These are phyloP conservation scores for Pilaira anomala DNA, from an alignment of 192 early-diverging fungal genomes.

Conservation along the genomic window DNA sequence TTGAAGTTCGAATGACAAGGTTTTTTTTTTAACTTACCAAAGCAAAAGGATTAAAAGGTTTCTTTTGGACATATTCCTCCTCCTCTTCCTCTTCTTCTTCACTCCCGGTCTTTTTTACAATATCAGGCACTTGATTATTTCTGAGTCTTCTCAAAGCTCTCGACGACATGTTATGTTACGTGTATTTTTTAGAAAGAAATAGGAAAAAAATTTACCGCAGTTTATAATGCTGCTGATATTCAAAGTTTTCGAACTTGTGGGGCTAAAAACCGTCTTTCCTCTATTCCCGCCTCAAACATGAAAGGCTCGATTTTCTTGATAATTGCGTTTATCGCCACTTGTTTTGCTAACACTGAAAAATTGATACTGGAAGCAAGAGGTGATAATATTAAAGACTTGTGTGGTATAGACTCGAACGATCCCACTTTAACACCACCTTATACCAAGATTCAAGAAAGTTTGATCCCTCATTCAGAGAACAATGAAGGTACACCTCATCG, in stretches of 20 bases:
- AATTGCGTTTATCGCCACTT: background rate
- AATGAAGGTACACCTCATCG: background rate
- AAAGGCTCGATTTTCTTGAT: background rate
- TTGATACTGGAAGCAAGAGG: background rate
- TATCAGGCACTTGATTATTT: slow-evolving; percentile 18
- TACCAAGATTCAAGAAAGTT: background rate
- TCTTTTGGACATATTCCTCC: slow-evolving; percentile 23
- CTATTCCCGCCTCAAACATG: background rate
- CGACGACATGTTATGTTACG: slow-evolving; percentile 27
- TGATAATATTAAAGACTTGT: background rate
- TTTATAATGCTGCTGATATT: too few species aligned
- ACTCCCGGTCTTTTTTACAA: slow-evolving; percentile 18
- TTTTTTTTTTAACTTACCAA: slow-evolving; percentile 44
- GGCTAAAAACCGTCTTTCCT: background rate
- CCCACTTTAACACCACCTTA: background rate
- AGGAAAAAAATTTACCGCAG: slow-evolving; percentile 1
- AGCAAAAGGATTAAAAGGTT: slow-evolving; percentile 54
- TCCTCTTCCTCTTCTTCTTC: slow-evolving; percentile 42
- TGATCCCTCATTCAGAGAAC: background rate
- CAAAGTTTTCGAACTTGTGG: background rate
- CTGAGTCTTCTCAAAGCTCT: slow-evolving; percentile 30
- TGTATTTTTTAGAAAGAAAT: background rate
- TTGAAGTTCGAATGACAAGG: background rate
- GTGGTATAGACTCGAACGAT: background rate
- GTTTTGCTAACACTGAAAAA: background rate